Base-by-base conservation (phyloP, 192 early-diverging fungal genomes). In the Gaertneriomyces semiglobifer region DNA sequence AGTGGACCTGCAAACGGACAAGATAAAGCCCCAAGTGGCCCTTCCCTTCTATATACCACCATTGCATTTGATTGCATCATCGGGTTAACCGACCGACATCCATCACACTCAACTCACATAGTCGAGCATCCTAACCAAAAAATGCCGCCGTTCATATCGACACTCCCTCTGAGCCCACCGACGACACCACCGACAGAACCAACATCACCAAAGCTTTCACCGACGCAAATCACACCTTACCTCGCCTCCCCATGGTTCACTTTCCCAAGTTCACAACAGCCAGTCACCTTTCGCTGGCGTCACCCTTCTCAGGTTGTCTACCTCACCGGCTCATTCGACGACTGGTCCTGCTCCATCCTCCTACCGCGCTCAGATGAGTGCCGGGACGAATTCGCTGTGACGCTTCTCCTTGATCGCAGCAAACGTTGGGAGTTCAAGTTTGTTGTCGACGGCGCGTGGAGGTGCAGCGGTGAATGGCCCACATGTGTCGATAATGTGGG, bases 401-500 rank as follows among this genome's bases (percentile, higher is more conserved):
- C 55, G 8, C 39, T 71, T 7, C 19, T 19, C 5, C 63, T 71
- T 14, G 69, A 71, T 57, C 47, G 62, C 14, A 39, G 20, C 0
- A 11, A 33, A 33, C 6, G 45, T 8, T 55, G 57, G 7, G 57
- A 40, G 4, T 71, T 71, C 57, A 71, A 71, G 62, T 71, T 71
- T 47, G 62, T 71, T 6, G 69, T 71, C 11, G 69, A 71, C 56
- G 69, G 69, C 38, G 52, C 47, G 40, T 71, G 69, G 69, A 48
- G 69, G 7, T 71, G 69, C 63, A 56, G 51, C 18, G 7, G 25
- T 11, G 60, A 50, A 6, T 70, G 55, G 16, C 50, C 50, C 7
- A 70, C 69, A 39, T 6, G 12, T 12, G 39, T 50, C 19, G 69
- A 70, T 38, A 44, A 38, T 10, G 20, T 5, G n/a, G 69, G 69